Evolutionary conservation across 2,329 filamentous ascomycete species (phyloP), one percentile per base, ranked within the genome.

Genomic region (Atkinsonella texensis): DNA sequence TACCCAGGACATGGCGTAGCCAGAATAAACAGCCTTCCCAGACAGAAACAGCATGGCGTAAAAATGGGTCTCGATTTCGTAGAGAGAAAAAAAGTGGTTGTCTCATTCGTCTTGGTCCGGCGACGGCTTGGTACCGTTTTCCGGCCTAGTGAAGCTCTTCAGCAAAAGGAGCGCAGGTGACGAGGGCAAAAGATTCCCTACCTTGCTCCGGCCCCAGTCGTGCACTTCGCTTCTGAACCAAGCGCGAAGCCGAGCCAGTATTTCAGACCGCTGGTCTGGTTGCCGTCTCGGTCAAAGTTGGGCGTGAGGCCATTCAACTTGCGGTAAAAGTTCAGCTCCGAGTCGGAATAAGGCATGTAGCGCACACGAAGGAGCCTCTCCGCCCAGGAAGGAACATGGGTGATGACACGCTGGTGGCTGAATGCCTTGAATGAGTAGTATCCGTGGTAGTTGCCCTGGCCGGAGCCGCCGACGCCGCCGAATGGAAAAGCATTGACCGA

Each of bases 281-380:
- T 71, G 56, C 81, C 80, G 52, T 76, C 65, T 59, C 83, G 77
- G 64, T 83, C 79, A 62, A 85, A 85, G 65, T 81, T 73, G 55
- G 81, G 79, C 62, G 70, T 75, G 56, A 62, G 53, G 18, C 59
- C 58, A 48, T 70, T 70, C 57, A 79, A 63, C 43, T 65, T 63
- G 47, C 70, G 59, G 55, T 76, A 66, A 46, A 72, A 66, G 44
- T 67, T 64, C 52, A 80, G 69, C 55, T 76, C 65, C 15, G 59
- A 61, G 59, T 64, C 64, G 38, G 68, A 67, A 65, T 82, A 84
- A 2, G 82, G 82, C 69, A 82, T 77, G 68, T 85, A 85, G 54
- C 87, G 78, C 49, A 87, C 73, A 53, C 77, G 75, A 58, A 91
- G 70, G 54, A 89, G 62, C 40, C 69, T 56, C 32, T 71, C 69